Conservation (phyloP, 805 yeast species). For the Lipomyces sp. region DNA sequence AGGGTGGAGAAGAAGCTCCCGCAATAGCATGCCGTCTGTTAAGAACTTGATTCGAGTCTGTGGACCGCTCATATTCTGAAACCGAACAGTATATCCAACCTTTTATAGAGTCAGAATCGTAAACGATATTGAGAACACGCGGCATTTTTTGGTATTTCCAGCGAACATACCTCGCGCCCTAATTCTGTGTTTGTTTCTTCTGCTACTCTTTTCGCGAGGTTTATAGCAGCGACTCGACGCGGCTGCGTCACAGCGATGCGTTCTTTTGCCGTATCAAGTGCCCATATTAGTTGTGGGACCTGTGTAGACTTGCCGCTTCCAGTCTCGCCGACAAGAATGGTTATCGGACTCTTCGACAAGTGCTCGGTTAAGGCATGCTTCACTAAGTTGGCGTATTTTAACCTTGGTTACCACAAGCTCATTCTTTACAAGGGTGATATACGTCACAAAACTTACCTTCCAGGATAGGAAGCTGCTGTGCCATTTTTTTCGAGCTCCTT, state of each 20-base stretch:
- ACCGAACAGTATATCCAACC: constrained; percentile 88
- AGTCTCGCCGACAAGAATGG: constrained; percentile 89
- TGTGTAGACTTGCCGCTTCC: constrained; percentile 97
- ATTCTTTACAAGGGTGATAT: not conserved
- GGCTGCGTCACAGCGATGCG: constrained; percentile 93
- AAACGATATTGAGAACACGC: too few relatives aligned
- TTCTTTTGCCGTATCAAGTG: constrained; percentile 42
- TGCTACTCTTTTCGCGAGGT: constrained; percentile 87
- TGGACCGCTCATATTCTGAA: constrained; percentile 63
- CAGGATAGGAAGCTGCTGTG: constrained; percentile 4
- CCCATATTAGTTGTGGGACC: constrained; percentile 85
- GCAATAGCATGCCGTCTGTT: constrained; percentile 95
- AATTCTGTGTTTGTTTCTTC: constrained; percentile 75
- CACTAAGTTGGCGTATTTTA: not conserved
- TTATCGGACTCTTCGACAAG: constrained; percentile 57
- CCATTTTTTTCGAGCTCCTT: not conserved
- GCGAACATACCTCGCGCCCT: constrained; percentile 59
- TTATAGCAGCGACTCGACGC: constrained; percentile 95
- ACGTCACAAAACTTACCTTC: constrained; percentile 5
- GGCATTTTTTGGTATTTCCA: too few relatives aligned
- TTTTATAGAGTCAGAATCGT: too few relatives aligned
- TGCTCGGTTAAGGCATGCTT: constrained; percentile 52
- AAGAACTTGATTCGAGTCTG: constrained; percentile 75
- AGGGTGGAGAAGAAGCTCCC: constrained; percentile 82
- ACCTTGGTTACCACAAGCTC: not conserved